Conservation (phyloP, 2,329 filamentous ascomycete genomes). For the Fusarium cicatricum region DNA sequence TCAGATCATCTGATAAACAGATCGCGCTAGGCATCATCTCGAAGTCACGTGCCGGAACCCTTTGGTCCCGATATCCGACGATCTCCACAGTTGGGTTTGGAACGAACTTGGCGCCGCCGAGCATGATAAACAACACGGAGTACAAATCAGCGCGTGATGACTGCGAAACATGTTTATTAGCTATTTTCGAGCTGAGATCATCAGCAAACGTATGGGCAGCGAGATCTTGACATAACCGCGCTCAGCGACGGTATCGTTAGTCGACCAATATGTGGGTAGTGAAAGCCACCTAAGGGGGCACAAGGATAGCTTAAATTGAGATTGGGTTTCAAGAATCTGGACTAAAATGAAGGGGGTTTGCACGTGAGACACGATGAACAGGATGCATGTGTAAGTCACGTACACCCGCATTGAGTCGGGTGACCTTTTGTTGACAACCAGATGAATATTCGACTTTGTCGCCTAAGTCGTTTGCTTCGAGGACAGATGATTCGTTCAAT, state of each 20-base stretch:
- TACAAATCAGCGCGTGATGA: neutral
- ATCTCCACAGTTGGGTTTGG: neutral
- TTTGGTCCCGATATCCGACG: neutral
- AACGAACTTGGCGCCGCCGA: no score
- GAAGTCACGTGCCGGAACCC: constrained; percentile 16
- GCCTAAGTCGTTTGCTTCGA: no score
- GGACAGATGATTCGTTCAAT: no score
- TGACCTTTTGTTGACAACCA: no score
- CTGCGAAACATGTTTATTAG: neutral
- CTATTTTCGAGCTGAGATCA: neutral
- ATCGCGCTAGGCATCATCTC: neutral
- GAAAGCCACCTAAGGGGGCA: neutral
- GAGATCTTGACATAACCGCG: neutral
- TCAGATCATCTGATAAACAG: constrained; percentile 44
- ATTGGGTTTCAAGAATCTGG: no score
- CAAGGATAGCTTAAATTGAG: neutral
- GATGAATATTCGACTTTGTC: no score
- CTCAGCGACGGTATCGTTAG: no score
- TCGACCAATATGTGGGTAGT: neutral
- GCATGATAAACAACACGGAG: no score
- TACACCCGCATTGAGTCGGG: no score
- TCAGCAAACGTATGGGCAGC: neutral
- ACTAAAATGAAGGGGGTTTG: neutral
- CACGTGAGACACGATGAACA: neutral
- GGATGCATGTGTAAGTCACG: neutral